These are phyloP conservation scores for Aphanomyces euteiches DNA, from an alignment of 352 stramenopile species.

Conservation along the genomic window DNA sequence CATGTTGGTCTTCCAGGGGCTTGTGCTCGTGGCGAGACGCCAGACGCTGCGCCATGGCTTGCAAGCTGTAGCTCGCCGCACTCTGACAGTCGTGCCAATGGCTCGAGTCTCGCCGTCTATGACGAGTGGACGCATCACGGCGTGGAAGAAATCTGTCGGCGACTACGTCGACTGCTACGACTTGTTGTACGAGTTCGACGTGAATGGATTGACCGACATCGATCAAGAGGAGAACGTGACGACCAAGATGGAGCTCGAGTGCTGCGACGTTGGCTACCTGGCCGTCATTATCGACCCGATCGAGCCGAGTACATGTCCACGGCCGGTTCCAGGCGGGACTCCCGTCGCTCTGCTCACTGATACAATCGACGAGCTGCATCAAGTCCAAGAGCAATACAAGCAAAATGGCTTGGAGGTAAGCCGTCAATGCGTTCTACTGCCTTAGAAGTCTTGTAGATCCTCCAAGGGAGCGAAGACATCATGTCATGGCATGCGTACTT, in stretches of 20 bases:
- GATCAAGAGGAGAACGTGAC: conserved; percentile 12
- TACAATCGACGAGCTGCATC: conserved; percentile 9
- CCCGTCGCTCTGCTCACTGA: conserved; percentile 18
- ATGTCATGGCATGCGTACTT: conserved; percentile 28
- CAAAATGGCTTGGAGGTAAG: background rate
- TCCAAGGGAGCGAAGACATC: background rate
- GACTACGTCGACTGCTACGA: conserved; percentile 20
- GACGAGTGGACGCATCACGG: conserved; percentile 21
- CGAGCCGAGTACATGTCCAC: conserved; percentile 4
- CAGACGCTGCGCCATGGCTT: too few species aligned
- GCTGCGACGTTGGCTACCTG: conserved; percentile 26
- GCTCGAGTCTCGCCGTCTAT: conserved; percentile 25
- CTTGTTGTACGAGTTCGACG: conserved; percentile 27
- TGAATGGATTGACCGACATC: conserved; percentile 17
- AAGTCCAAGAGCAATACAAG: conserved; percentile 14
- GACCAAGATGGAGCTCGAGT: conserved; percentile 26
- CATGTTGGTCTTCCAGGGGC: too few species aligned
- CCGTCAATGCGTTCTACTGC: background rate
- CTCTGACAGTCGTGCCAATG: conserved; percentile 15
- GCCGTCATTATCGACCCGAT: conserved; percentile 19
- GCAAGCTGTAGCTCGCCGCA: background rate
- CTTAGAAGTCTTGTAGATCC: background rate
- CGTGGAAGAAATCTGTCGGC: conserved; percentile 13
- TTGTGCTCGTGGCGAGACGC: too few species aligned
- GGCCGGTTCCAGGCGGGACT: background rate